phyloP scores from a whole-genome alignment of 192 early-diverging fungal genomes.

The Linnemannia exigua region DNA sequence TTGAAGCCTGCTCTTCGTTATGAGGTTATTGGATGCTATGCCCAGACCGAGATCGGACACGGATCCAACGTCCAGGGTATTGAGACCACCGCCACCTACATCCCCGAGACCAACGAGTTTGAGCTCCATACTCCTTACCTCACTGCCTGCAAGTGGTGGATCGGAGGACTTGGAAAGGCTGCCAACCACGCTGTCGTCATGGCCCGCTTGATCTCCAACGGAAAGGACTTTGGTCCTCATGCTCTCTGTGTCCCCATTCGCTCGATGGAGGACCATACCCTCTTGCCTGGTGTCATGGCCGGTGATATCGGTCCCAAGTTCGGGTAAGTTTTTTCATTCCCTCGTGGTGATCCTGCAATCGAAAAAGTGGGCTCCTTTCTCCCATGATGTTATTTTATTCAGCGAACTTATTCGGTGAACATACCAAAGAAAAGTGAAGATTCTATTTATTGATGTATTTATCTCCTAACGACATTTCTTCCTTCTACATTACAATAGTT shows the following conservation, averaged over 20 bases:
- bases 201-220: constrained; percentile 81
- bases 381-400: not conserved
- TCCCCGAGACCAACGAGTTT: constrained; percentile 88
- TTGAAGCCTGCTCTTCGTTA: constrained; percentile 78
- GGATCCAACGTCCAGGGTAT: constrained; percentile 91
- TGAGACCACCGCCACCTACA: constrained; percentile 89
- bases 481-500: constrained; percentile 41
- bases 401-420: no score
- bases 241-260: constrained; percentile 88
- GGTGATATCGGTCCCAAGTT: constrained; percentile 93
- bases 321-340: constrained; percentile 61
- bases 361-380: not conserved
- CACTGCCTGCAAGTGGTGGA: constrained; percentile 91
- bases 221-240: constrained; percentile 84
- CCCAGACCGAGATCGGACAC: constrained; percentile 87
- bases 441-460: constrained; percentile 8
- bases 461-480: not conserved
- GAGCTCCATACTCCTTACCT: constrained; percentile 86
- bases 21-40: constrained; percentile 89
- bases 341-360: not conserved
- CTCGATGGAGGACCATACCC: constrained; percentile 77
- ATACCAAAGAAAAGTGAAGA: no score
- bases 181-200: constrained; percentile 90
- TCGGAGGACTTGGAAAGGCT: constrained; percentile 84
- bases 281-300: constrained; percentile 84